These are phyloP conservation scores for Athelia psychrophila DNA, from an alignment of 1,284 basidiomycete species.

Conservation along the genomic window DNA sequence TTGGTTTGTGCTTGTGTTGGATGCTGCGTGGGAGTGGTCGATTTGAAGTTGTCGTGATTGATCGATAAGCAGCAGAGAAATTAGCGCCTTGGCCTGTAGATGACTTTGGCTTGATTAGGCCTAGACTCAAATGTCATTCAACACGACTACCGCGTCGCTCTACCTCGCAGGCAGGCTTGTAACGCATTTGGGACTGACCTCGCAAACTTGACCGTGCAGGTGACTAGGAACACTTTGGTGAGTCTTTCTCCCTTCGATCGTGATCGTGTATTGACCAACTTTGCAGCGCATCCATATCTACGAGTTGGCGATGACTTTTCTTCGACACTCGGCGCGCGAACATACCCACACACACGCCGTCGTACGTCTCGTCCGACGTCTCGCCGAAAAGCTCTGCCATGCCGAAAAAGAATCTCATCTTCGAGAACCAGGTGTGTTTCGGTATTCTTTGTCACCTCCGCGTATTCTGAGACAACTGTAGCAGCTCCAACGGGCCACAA, in stretches of 20 bases:
- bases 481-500: conserved; percentile 60
- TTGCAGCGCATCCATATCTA: conserved; percentile 77
- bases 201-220: too few species aligned
- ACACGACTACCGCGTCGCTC: conserved; percentile 42
- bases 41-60: too few species aligned
- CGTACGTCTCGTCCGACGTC: conserved; percentile 40
- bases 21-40: too few species aligned
- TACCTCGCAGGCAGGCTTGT: conserved; percentile 49
- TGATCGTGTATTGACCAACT: background rate
- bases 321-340: conserved; percentile 72
- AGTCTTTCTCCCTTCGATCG: conserved; percentile 3
- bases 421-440: conserved; percentile 58
- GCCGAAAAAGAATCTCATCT: conserved; percentile 64
- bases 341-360: conserved; percentile 35
- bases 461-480: conserved; percentile 14
- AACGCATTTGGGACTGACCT: too few species aligned
- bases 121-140: conserved; percentile 10
- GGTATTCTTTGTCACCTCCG: background rate
- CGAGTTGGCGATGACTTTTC: conserved; percentile 59
- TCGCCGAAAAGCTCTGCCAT: conserved; percentile 49
- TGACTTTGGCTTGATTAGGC: too few species aligned
- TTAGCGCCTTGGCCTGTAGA: too few species aligned
- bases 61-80: too few species aligned
- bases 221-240: conserved; percentile 42
- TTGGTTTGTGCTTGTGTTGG: too few species aligned